A percentile compares a stretch with the other conserved stretches of the same genome.
Evolutionary conservation across 345 rosid species (phyloP).

Genomic region (Gossypium mustelinum): DNA sequence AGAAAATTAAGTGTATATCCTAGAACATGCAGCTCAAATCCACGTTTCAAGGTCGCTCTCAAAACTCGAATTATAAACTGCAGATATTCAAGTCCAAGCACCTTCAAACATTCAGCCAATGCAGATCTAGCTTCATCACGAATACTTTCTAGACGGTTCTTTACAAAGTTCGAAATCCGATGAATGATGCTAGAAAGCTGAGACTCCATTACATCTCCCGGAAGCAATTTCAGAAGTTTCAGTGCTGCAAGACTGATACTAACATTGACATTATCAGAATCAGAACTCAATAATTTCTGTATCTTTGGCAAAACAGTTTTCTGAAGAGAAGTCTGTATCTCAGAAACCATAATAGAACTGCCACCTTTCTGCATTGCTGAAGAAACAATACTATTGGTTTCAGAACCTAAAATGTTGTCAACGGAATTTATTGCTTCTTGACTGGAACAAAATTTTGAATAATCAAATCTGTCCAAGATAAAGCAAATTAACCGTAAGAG

Average conservation of each 20-base stretch:
- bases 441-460: constrained; percentile 30
- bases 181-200: constrained; percentile 75
- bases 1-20: constrained; percentile 71
- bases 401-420: constrained; percentile 16
- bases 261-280: constrained; percentile 64
- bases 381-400: constrained; percentile 15
- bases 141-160: constrained; percentile 56
- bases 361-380: constrained; percentile 20
- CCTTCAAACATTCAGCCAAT: constrained; percentile 84
- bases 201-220: constrained; percentile 65
- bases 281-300: constrained; percentile 55
- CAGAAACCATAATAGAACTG: constrained; percentile 26
- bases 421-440: constrained; percentile 31
- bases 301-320: constrained; percentile 66
- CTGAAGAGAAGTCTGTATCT: constrained; percentile 53
- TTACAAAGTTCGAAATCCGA: constrained; percentile 60
- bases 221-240: constrained; percentile 87
- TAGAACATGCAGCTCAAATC: constrained; percentile 81
- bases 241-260: constrained; percentile 59
- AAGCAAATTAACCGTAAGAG: constrained; percentile 62
- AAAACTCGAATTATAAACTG: constrained; percentile 55
- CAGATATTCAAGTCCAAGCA: constrained; percentile 80
- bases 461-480: constrained; percentile 77
- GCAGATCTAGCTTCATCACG: constrained; percentile 85
- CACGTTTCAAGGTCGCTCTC: constrained; percentile 68